Percentiles rank a stretch among this genome's conserved stretches.
These are phyloP conservation scores for Neonectria sp. DNA, from an alignment of 2,329 filamentous ascomycete species.

Conservation along the genomic window DNA sequence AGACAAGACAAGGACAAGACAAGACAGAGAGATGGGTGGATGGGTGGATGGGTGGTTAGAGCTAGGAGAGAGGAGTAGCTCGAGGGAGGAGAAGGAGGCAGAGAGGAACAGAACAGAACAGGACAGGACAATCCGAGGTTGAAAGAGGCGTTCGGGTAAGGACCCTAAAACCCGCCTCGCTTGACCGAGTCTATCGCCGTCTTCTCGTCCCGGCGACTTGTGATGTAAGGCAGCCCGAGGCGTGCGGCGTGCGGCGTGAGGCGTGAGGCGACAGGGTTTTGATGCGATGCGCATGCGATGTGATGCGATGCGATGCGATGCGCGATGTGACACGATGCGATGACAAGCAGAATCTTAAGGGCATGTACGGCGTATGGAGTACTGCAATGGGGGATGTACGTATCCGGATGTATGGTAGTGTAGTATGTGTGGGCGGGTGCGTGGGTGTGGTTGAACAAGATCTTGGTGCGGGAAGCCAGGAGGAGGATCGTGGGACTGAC, in stretches of 20 bases:
- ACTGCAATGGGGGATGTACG: not conserved
- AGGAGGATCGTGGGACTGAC: conserved; percentile 30
- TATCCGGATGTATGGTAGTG: conserved; percentile 17
- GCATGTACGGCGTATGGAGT: conserved; percentile 35
- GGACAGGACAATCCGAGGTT: conserved; percentile 8
- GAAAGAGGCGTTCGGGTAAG: conserved; percentile 31
- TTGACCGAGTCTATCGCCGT: conserved; percentile 37
- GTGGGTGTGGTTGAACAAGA: conserved; percentile 22
- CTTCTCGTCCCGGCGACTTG: conserved; percentile 32
- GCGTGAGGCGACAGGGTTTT: conserved; percentile 23
- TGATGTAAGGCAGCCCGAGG: conserved; percentile 26
- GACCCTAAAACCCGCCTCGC: conserved; percentile 26
- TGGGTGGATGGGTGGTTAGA: not conserved
- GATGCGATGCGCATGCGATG: conserved; percentile 38
- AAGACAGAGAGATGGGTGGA: not conserved
- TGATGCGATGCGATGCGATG: conserved; percentile 38
- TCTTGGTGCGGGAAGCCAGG: conserved; percentile 19
- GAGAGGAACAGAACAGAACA: conserved; percentile 7
- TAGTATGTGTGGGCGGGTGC: conserved; percentile 13
- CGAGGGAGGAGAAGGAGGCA: not conserved
- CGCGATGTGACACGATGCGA: conserved; percentile 13
- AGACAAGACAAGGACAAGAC: not conserved
- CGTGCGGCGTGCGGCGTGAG: conserved; percentile 34
- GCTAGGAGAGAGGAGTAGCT: conserved; percentile 3
- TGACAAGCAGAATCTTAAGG: conserved; percentile 33